Base-by-base conservation (phyloP, 352 stramenopile species). In the Phytophthora boehmeriae region DNA sequence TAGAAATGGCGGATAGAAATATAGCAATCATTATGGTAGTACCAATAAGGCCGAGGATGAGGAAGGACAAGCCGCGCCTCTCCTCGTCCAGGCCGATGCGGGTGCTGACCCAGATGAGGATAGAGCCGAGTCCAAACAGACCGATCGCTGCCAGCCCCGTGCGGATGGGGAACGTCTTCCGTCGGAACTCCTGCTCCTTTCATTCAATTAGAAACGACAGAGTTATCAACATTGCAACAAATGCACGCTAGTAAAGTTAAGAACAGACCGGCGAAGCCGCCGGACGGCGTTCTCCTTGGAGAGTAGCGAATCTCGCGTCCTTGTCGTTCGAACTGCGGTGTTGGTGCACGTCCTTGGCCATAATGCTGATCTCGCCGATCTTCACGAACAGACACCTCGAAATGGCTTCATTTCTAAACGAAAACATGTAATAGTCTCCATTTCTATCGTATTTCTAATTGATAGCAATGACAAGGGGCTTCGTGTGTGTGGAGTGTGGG, bases 31-130 rank as follows among this genome's bases (percentile, higher is more conserved):
- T 22, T 32, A 54, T 16, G 30, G 2, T 25, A 54, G 50, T 61
- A 94, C 86, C 83, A 28, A 94, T 91, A 8, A 94, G 76, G 2
- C 86, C 86, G 20, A 94, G 76, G 32, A 92, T 85, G 4, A 94
- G 52, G 52, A 94, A 88, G 14, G 86, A 92, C 8, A 94, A 63
- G 1, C 86, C 86, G 19, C 82, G 82, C 22, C 74, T 76, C 63
- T 94, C 83, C 17, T 76, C 81, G 70, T 94, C 86, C 16, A 92
- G 72, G 0, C 86, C 86, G 54, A 94, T 83, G 39, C 72, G 67
- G 13, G 80, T 94, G 70, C 83, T 92, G 52, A 90, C 68, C 51
- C 75, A 92, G 57, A 94, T 88, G 19, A 94, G 59, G 19, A 92
- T 63, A 9, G 80, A 92, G 16, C 86, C 86, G 17, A 94, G 50